These are phyloP conservation scores for Infundibulicybe gibba DNA, from an alignment of 768 basidiomycete genomes.

Conservation along the genomic window DNA sequence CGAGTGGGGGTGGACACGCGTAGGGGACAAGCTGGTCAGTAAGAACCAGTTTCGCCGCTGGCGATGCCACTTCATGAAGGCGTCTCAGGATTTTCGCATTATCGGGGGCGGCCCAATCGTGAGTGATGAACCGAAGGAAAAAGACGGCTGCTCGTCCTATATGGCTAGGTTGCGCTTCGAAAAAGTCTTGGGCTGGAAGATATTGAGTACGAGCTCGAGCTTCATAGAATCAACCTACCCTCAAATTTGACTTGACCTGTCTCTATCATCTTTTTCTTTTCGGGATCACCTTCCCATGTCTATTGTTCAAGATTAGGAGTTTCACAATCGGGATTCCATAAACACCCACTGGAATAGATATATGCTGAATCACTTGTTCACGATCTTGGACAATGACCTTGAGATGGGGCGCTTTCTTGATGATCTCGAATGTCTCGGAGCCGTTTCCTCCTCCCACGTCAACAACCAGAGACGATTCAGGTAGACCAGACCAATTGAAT, in stretches of 20 bases:
- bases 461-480: constrained; percentile 6
- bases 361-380: constrained; percentile 7
- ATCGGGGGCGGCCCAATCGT: constrained; percentile 25
- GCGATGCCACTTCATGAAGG: constrained; percentile 19
- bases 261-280: neutral
- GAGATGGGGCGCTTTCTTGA: constrained; percentile 6
- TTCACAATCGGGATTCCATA: neutral
- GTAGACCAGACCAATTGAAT: constrained; percentile 14
- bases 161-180: constrained; percentile 19
- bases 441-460: constrained; percentile 19
- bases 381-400: constrained; percentile 14
- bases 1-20: constrained; percentile 1
- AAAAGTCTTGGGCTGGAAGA: constrained; percentile 8
- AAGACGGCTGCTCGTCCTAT: constrained; percentile 19
- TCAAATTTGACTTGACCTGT: constrained; percentile 4
- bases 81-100: constrained; percentile 16
- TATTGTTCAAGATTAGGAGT: neutral
- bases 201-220: neutral
- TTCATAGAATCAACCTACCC: neutral
- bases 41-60: constrained; percentile 20
- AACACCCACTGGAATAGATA: constrained; percentile 1
- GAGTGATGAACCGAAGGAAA: constrained; percentile 21
- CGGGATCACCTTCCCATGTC: neutral
- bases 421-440: constrained; percentile 9
- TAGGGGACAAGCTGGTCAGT: constrained; percentile 13